These are phyloP conservation scores for Dryadomyces quercivorus DNA, from an alignment of 2,329 filamentous ascomycete species.

Conservation along the genomic window DNA sequence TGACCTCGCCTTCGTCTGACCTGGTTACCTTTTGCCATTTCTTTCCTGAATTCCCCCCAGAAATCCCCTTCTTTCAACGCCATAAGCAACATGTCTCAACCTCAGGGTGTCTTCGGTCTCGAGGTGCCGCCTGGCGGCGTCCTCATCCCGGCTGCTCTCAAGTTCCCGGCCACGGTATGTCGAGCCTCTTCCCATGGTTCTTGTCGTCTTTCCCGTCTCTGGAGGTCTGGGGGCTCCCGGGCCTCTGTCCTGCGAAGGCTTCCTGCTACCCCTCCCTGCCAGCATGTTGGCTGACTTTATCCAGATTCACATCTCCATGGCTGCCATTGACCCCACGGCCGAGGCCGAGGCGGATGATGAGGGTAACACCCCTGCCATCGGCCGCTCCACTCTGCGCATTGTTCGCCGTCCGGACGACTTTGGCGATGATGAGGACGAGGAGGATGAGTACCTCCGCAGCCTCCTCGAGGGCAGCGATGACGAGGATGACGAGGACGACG, in stretches of 20 bases:
- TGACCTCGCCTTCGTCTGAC: neutral
- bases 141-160: slow-evolving; percentile 64
- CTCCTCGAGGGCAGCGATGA: slow-evolving; percentile 37
- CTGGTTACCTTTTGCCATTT: slow-evolving; percentile 6
- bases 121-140: slow-evolving; percentile 78
- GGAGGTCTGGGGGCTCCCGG: too few species aligned
- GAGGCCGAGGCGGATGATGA: slow-evolving; percentile 53
- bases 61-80: neutral
- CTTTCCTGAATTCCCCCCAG: neutral
- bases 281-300: neutral
- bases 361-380: slow-evolving; percentile 46
- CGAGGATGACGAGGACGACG: slow-evolving; percentile 46
- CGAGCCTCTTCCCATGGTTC: too few species aligned
- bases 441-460: slow-evolving; percentile 48
- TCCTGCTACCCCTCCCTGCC: too few species aligned
- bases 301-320: slow-evolving; percentile 97
- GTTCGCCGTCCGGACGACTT: slow-evolving; percentile 51
- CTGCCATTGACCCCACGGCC: slow-evolving; percentile 84
- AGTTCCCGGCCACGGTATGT: slow-evolving; percentile 75
- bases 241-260: too few species aligned
- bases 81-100: slow-evolving; percentile 9
- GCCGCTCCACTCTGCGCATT: slow-evolving; percentile 82
- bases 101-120: slow-evolving; percentile 60
- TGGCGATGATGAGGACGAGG: slow-evolving; percentile 42
- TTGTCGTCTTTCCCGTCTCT: too few species aligned